Evolutionary conservation across 148 eudicot species (phyloP).

Genomic region (Cornus florida): DNA sequence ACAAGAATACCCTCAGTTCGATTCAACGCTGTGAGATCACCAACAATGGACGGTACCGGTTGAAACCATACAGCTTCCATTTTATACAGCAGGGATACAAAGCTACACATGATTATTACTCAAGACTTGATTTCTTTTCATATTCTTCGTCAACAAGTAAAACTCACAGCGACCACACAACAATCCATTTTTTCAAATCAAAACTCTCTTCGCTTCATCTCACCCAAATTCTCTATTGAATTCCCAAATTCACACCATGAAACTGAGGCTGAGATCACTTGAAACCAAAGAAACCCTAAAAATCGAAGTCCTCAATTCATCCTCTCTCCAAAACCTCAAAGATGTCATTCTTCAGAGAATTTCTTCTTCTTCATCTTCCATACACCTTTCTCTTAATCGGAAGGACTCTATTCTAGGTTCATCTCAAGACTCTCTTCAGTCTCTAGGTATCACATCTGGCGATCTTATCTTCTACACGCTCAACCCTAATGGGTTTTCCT

Average conservation of each 20-base stretch:
- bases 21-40: too few species aligned
- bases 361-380: conserved; percentile 31
- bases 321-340: conserved; percentile 51
- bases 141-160: too few species aligned
- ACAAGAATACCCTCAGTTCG: too few species aligned
- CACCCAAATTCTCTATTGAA: too few species aligned
- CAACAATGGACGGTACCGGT: too few species aligned
- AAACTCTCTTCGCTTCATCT: too few species aligned
- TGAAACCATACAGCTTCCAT: too few species aligned
- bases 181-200: too few species aligned
- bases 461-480: conserved; percentile 65
- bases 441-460: conserved; percentile 75
- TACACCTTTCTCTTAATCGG: conserved; percentile 69
- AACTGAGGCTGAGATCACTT: conserved; percentile 55
- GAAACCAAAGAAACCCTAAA: conserved; percentile 62
- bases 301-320: conserved; percentile 51
- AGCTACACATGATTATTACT: too few species aligned
- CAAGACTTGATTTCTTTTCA: too few species aligned
- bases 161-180: too few species aligned
- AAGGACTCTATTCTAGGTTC: conserved; percentile 62
- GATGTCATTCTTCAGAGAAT: conserved; percentile 30
- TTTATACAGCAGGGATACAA: too few species aligned
- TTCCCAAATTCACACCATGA: conserved; percentile 36
- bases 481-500: conserved; percentile 36
- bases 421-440: conserved; percentile 41